These are phyloP conservation scores for Noccaea caerulescens DNA, from an alignment of 345 rosid species.

Conservation along the genomic window DNA sequence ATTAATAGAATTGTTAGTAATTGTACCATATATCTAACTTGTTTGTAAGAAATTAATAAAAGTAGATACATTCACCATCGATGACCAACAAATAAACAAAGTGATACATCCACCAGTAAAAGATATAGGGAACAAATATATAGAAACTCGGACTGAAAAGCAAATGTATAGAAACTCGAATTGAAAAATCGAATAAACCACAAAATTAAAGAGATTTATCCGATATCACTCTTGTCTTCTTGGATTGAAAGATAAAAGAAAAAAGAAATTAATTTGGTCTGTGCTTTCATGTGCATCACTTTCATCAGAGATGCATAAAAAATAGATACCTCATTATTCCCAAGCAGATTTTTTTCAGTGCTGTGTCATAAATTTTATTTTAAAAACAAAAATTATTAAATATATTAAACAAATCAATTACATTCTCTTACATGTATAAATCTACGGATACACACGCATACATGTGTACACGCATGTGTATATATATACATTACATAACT, in stretches of 20 bases:
- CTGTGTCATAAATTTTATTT: slow-evolving; percentile 20
- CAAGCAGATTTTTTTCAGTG: slow-evolving; percentile 42
- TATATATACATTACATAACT: slow-evolving; percentile 27
- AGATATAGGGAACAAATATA: not conserved
- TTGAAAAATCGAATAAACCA: not conserved
- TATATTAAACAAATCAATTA: slow-evolving; percentile 18
- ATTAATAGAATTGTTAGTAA: slow-evolving; percentile 23
- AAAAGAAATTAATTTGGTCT: slow-evolving; percentile 18
- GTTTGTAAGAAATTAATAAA: slow-evolving; percentile 17
- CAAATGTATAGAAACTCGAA: not conserved
- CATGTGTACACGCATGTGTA: slow-evolving; percentile 41
- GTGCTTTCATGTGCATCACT: slow-evolving; percentile 47
- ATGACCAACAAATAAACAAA: not conserved
- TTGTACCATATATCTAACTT: slow-evolving; percentile 22
- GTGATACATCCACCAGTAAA: not conserved
- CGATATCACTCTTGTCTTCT: not conserved
- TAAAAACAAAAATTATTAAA: not conserved
- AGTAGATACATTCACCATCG: slow-evolving; percentile 16
- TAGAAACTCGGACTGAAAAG: not conserved
- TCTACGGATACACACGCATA: slow-evolving; percentile 46
- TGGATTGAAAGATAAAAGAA: not conserved
- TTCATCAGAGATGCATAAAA: slow-evolving; percentile 45
- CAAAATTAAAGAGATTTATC: not conserved
- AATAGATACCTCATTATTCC: slow-evolving; percentile 50
- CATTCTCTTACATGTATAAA: slow-evolving; percentile 49